Conservation (phyloP, 1,284 basidiomycete species). For the Austroboletus rostrupii region DNA sequence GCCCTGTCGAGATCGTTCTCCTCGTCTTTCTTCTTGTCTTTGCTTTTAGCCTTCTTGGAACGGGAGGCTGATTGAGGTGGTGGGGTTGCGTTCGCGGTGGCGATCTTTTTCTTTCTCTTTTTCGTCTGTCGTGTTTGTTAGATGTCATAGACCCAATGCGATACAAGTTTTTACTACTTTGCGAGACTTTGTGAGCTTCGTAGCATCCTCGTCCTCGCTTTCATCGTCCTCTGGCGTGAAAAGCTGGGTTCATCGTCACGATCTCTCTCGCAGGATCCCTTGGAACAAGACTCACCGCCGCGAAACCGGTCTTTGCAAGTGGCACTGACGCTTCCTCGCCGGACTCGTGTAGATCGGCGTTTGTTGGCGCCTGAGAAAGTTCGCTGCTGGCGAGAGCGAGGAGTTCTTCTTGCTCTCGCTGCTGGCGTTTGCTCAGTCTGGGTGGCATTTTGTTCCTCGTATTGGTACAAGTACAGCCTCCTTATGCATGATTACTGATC, state of each 20-base stretch:
- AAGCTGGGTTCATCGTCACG: conserved; percentile 27
- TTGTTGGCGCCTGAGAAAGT: conserved; percentile 16
- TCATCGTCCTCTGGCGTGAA: conserved; percentile 36
- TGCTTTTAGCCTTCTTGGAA: conserved; percentile 58
- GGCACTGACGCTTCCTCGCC: conserved; percentile 26
- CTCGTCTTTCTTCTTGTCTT: conserved; percentile 58
- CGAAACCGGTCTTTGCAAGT: conserved; percentile 41
- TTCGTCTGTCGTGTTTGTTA: conserved; percentile 31
- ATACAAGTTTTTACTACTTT: conserved; percentile 34
- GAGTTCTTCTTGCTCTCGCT: conserved; percentile 79
- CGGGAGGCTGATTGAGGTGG: conserved; percentile 4
- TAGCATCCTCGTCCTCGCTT: conserved; percentile 22
- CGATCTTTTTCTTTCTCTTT: conserved; percentile 53
- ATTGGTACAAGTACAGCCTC: no score
- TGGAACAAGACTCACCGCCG: conserved; percentile 45
- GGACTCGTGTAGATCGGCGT: conserved; percentile 23
- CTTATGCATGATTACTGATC: no score
- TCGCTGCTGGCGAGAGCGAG: conserved; percentile 41
- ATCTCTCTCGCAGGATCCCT: conserved; percentile 7
- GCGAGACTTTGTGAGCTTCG: conserved; percentile 37
- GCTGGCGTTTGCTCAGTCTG: conserved; percentile 80
- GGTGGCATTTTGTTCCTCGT: conserved; percentile 51
- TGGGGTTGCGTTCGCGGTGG: conserved; percentile 12
- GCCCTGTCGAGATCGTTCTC: conserved; percentile 80
- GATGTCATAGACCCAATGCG: conserved; percentile 1